Evolutionary conservation across 1,284 basidiomycete species (phyloP).

Genomic region (Puccinia triticina): DNA sequence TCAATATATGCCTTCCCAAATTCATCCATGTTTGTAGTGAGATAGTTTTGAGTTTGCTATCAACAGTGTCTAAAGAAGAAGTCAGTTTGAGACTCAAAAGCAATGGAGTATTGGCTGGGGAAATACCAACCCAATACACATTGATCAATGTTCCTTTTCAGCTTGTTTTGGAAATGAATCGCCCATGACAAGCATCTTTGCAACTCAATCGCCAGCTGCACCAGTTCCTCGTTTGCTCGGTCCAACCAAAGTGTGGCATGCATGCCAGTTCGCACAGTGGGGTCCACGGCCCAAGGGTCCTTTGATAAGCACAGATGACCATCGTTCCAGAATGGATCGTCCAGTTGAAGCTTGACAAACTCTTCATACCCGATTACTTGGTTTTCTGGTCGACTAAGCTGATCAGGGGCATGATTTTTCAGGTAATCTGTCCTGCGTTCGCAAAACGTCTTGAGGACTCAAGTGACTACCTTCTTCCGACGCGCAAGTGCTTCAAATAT

Average conservation of each 20-base stretch:
- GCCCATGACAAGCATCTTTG: background rate
- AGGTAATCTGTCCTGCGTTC: background rate
- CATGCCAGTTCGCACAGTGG: background rate
- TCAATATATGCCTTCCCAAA: too few species aligned
- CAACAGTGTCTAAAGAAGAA: background rate
- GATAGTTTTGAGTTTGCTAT: too few species aligned
- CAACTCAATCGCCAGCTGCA: background rate
- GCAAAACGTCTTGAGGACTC: background rate
- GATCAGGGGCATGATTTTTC: background rate
- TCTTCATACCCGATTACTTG: background rate
- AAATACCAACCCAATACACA: background rate
- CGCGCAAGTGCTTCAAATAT: background rate
- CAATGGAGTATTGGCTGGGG: too few species aligned
- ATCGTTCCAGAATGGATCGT: slow-evolving; percentile 7
- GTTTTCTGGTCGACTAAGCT: background rate
- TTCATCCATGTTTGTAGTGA: too few species aligned
- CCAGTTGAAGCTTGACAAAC: background rate
- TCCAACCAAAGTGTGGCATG: background rate
- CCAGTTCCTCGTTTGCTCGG: background rate
- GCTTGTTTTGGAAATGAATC: background rate
- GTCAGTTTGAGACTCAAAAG: too few species aligned
- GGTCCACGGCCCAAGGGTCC: background rate
- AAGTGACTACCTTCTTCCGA: background rate
- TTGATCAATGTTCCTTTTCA: background rate
- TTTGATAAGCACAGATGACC: background rate